Conservation (phyloP, 1,284 basidiomycete genomes). For the Cutaneotrichosporon daszewskae region DNA sequence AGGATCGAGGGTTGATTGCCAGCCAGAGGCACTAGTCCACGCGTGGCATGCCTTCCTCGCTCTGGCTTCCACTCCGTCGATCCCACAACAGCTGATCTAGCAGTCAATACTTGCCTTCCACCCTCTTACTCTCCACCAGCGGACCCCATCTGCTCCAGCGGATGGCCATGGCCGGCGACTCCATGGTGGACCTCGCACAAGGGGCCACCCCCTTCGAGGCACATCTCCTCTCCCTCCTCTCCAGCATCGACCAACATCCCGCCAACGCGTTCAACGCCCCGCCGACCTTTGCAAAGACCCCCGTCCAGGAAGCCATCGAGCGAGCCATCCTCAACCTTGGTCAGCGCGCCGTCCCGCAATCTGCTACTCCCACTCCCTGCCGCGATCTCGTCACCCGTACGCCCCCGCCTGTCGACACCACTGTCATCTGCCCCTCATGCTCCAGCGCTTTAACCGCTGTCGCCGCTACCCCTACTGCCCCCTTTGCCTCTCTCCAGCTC, state of each 20-base stretch:
- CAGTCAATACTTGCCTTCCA: too few relatives aligned
- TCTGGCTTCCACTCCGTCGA: too few relatives aligned
- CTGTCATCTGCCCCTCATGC: slow-evolving; percentile 29
- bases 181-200: too few relatives aligned
- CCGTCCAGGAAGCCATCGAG: slow-evolving; percentile 38
- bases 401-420: slow-evolving; percentile 32
- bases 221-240: slow-evolving; percentile 35
- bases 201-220: slow-evolving; percentile 30
- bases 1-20: too few relatives aligned
- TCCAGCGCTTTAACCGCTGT: slow-evolving; percentile 12
- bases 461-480: slow-evolving; percentile 9
- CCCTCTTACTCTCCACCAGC: background rate
- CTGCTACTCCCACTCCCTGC: background rate
- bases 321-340: slow-evolving; percentile 33
- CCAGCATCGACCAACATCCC: slow-evolving; percentile 29
- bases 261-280: slow-evolving; percentile 37
- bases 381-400: slow-evolving; percentile 12
- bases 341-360: slow-evolving; percentile 19
- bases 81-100: too few relatives aligned
- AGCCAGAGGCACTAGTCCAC: too few relatives aligned
- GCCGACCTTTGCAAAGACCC: slow-evolving; percentile 24
- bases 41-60: too few relatives aligned
- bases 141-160: too few relatives aligned
- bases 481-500: slow-evolving; percentile 18
- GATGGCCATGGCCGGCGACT: too few relatives aligned